phyloP scores from a whole-genome alignment of 371 early-diverging fungal species.

The Paraphysoderma sedebokerense region DNA sequence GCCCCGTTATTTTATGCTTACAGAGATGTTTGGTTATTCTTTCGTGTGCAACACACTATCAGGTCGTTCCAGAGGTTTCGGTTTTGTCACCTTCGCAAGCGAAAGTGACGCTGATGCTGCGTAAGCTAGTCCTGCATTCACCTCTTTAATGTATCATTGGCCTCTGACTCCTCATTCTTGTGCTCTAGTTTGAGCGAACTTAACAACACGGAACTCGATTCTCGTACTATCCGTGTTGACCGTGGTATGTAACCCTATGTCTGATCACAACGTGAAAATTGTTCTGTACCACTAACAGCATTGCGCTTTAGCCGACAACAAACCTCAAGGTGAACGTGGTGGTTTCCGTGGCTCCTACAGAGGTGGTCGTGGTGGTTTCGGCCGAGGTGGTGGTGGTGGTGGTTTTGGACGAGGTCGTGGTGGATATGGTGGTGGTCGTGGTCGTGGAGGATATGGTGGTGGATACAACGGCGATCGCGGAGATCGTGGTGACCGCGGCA shows the following conservation, averaged over 20 bases:
- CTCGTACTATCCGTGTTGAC: slow-evolving; percentile 33
- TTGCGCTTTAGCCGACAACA: slow-evolving; percentile 4
- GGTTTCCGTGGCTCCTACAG: slow-evolving; percentile 12
- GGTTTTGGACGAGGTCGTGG: slow-evolving; percentile 1
- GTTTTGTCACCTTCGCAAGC: slow-evolving; percentile 46
- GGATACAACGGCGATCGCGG: slow-evolving; percentile 8
- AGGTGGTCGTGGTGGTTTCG: slow-evolving; percentile 7
- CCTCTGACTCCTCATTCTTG: neutral
- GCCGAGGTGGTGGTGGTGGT: slow-evolving; percentile 8
- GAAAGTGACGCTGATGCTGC: slow-evolving; percentile 35
- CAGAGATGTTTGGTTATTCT: too few relatives aligned
- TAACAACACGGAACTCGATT: slow-evolving; percentile 41
- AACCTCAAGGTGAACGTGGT: slow-evolving; percentile 7
- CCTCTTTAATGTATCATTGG: too few relatives aligned
- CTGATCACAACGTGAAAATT: too few relatives aligned
- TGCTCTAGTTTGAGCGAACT: slow-evolving; percentile 15
- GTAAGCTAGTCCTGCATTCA: neutral
- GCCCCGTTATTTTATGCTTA: too few relatives aligned
- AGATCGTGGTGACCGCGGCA: slow-evolving; percentile 2
- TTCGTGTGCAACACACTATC: neutral
- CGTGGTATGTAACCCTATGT: too few relatives aligned
- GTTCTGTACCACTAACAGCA: too few relatives aligned
- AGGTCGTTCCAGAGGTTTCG: slow-evolving; percentile 61
- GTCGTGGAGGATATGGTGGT: slow-evolving; percentile 5
- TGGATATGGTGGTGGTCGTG: slow-evolving; percentile 3